These are phyloP conservation scores for Microdochium paspali DNA, from an alignment of 2,329 filamentous ascomycete species.

Conservation along the genomic window DNA sequence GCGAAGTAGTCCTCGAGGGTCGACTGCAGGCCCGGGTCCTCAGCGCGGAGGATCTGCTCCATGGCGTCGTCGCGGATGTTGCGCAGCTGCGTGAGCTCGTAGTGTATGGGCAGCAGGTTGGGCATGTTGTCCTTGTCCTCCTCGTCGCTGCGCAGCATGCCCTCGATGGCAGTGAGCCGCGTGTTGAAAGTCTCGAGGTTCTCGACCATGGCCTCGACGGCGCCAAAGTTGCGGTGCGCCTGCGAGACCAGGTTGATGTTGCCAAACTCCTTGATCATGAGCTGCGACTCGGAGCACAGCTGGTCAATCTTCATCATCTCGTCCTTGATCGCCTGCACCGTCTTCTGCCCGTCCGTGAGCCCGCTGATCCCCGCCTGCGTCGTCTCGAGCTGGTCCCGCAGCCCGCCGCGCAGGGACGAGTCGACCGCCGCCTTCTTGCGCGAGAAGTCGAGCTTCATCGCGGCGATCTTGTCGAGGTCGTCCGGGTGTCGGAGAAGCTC, in stretches of 20 bases:
- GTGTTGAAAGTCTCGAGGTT: slow-evolving; percentile 83
- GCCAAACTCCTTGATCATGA: slow-evolving; percentile 93
- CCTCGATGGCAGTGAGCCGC: slow-evolving; percentile 65
- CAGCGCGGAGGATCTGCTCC: slow-evolving; percentile 79
- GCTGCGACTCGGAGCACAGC: slow-evolving; percentile 92
- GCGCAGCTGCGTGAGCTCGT: slow-evolving; percentile 80
- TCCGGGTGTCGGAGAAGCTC: slow-evolving; percentile 93
- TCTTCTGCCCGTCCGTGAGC: slow-evolving; percentile 82
- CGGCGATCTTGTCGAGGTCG: slow-evolving; percentile 90
- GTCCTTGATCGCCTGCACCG: slow-evolving; percentile 87
- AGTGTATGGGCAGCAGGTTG: slow-evolving; percentile 82
- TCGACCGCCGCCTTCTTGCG: slow-evolving; percentile 92
- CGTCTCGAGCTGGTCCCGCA: slow-evolving; percentile 87
- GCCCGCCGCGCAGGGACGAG: slow-evolving; percentile 75
- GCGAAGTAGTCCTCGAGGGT: slow-evolving; percentile 88
- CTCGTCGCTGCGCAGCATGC: slow-evolving; percentile 75
- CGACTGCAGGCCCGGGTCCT: slow-evolving; percentile 64
- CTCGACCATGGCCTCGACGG: slow-evolving; percentile 85
- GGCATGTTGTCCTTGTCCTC: slow-evolving; percentile 82
- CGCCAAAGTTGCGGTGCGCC: slow-evolving; percentile 92
- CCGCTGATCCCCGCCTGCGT: slow-evolving; percentile 89
- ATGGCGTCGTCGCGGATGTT: slow-evolving; percentile 95
- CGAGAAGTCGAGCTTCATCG: slow-evolving; percentile 82
- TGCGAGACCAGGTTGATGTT: slow-evolving; percentile 88
- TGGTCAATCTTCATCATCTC: slow-evolving; percentile 99